phyloP scores from a whole-genome alignment of 176 grass and related monocot species.

The Coix lacrymajobi region DNA sequence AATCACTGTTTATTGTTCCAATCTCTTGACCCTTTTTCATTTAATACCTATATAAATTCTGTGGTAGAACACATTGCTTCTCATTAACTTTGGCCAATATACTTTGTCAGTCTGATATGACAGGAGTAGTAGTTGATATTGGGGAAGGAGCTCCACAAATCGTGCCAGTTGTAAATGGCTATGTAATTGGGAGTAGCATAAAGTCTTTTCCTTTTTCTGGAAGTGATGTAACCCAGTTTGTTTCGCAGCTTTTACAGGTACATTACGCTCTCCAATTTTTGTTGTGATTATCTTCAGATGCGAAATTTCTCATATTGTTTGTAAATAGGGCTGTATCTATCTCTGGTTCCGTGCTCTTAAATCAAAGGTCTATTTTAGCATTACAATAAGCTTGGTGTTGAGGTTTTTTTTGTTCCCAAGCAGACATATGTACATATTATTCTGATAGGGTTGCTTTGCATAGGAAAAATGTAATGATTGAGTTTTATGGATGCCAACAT shows the following conservation, averaged over 20 bases:
- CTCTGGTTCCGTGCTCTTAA: slow-evolving; percentile 2
- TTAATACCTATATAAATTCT: not conserved
- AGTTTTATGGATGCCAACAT: no score
- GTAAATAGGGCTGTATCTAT: slow-evolving; percentile 19
- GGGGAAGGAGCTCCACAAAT: slow-evolving; percentile 86
- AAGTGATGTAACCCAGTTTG: slow-evolving; percentile 75
- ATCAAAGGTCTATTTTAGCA: slow-evolving; percentile 9
- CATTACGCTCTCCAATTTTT: slow-evolving; percentile 17
- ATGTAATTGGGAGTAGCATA: slow-evolving; percentile 98
- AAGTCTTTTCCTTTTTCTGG: slow-evolving; percentile 89
- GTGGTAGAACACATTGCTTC: slow-evolving; percentile 12
- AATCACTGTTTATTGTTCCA: not conserved
- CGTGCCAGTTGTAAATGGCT: slow-evolving; percentile 94
- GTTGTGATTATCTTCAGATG: not conserved
- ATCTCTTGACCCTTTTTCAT: not conserved
- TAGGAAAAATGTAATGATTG: no score
- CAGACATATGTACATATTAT: not conserved
- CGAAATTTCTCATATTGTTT: not conserved
- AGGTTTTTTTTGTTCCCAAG: not conserved
- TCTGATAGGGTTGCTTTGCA: not conserved
- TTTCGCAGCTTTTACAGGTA: slow-evolving; percentile 95
- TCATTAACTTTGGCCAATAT: slow-evolving; percentile 54
- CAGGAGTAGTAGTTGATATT: slow-evolving; percentile 98
- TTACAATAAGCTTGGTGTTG: not conserved
- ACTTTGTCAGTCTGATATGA: slow-evolving; percentile 95